A percentile compares a stretch with the other conserved stretches of the same genome.
These are phyloP conservation scores for Curvularia verruculosa DNA, from an alignment of 2,329 filamentous ascomycete species.

Conservation along the genomic window DNA sequence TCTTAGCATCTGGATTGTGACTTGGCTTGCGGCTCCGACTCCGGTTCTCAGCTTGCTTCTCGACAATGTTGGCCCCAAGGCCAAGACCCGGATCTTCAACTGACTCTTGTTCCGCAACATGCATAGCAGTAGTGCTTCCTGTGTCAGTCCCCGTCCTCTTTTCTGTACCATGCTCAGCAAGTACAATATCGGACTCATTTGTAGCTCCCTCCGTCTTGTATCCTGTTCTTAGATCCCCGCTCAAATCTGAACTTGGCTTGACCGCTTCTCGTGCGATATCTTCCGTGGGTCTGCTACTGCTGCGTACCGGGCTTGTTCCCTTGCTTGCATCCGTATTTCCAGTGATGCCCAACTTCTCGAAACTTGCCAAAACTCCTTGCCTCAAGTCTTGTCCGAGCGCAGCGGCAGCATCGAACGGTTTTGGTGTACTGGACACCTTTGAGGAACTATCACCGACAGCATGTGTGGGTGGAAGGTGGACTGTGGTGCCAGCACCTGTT, in stretches of 20 bases:
- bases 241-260: conserved; percentile 16
- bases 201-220: neutral
- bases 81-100: conserved; percentile 1
- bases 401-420: conserved; percentile 36
- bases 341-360: conserved; percentile 40
- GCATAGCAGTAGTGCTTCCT: neutral
- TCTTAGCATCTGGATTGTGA: conserved; percentile 24
- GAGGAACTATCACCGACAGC: conserved; percentile 22
- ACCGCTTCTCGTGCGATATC: conserved; percentile 18
- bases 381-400: conserved; percentile 38
- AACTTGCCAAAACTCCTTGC: conserved; percentile 40
- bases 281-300: conserved; percentile 18
- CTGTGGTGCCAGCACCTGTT: conserved; percentile 39
- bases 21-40: conserved; percentile 28
- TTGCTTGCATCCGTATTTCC: conserved; percentile 14
- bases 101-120: neutral
- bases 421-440: conserved; percentile 15
- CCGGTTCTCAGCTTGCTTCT: conserved; percentile 20
- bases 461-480: conserved; percentile 33
- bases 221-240: neutral
- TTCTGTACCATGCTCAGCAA: neutral
- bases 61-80: conserved; percentile 12
- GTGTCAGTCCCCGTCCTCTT: neutral
- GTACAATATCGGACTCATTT: neutral
- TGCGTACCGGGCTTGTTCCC: conserved; percentile 24